Evolutionary conservation across 148 eudicot genomes (phyloP).

Genomic region (Salicornia ramosissima): DNA sequence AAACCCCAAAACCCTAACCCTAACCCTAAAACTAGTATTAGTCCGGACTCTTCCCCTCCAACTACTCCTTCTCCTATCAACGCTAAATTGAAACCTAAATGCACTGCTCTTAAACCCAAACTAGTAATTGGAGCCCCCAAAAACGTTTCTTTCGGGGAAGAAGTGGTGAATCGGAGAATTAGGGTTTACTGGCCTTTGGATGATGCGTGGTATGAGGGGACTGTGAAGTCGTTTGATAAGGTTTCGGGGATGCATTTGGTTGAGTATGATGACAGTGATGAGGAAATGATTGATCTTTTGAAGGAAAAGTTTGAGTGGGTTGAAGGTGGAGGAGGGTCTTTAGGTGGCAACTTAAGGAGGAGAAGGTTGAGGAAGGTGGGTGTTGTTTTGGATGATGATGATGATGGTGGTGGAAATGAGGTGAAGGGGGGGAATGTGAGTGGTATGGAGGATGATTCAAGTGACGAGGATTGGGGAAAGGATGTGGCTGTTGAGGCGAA

Average conservation of each 20-base stretch:
- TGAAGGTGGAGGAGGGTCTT: conserved; percentile 33
- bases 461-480: conserved; percentile 78
- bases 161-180: conserved; percentile 52
- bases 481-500: conserved; percentile 35
- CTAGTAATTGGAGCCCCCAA: conserved; percentile 38
- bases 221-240: conserved; percentile 55
- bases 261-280: conserved; percentile 75
- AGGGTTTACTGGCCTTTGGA: conserved; percentile 93
- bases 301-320: conserved; percentile 74
- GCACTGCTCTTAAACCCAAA: conserved; percentile 35
- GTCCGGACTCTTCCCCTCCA: conserved; percentile 37
- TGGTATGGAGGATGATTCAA: conserved; percentile 39
- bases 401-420: conserved; percentile 40
- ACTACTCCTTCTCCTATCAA: conserved; percentile 62
- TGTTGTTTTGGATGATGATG: conserved; percentile 47
- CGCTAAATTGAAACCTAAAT: conserved; percentile 32
- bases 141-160: conserved; percentile 31
- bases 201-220: conserved; percentile 73
- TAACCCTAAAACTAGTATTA: conserved; percentile 24
- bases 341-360: conserved; percentile 40
- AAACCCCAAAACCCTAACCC: conserved; percentile 32
- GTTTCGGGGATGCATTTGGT: conserved; percentile 60
- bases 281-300: conserved; percentile 60
- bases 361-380: conserved; percentile 55
- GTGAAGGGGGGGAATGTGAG: conserved; percentile 16